phyloP scores from a whole-genome alignment of 78 protist species.

The Diacronema lutheri region DNA sequence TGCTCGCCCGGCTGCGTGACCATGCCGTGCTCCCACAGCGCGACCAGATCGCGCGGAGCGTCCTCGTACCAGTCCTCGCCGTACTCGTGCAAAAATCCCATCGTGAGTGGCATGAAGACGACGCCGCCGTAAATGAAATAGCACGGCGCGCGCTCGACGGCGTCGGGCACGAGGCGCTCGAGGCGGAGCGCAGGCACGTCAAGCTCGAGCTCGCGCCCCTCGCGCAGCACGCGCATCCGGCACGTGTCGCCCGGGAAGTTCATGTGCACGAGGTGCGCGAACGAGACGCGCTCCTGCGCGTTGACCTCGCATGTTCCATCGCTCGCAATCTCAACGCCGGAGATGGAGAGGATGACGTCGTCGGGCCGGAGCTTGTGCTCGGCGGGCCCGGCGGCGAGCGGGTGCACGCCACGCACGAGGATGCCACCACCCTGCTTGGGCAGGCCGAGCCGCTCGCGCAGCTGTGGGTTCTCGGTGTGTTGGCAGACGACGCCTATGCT shows the following conservation, averaged over 20 bases:
- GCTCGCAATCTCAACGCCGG: slow-evolving; percentile 52
- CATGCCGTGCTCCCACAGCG: neutral
- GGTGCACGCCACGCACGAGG: slow-evolving; percentile 1
- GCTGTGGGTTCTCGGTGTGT: slow-evolving; percentile 20
- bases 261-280: slow-evolving; percentile 42
- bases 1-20: neutral
- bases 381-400: slow-evolving; percentile 9
- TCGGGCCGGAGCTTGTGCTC: neutral
- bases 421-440: slow-evolving; percentile 15
- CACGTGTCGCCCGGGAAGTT: slow-evolving; percentile 41
- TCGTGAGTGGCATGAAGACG: slow-evolving; percentile 56
- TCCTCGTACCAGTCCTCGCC: slow-evolving; percentile 49
- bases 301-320: slow-evolving; percentile 62
- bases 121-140: slow-evolving; percentile 67
- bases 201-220: slow-evolving; percentile 27
- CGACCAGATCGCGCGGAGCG: slow-evolving; percentile 36
- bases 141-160: slow-evolving; percentile 34
- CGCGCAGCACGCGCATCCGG: slow-evolving; percentile 34
- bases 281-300: neutral
- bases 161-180: slow-evolving; percentile 41
- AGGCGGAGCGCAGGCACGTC: slow-evolving; percentile 30
- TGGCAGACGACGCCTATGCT: slow-evolving; percentile 34
- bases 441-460: slow-evolving; percentile 26
- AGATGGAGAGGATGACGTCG: slow-evolving; percentile 58
- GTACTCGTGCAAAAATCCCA: slow-evolving; percentile 48